These are phyloP conservation scores for Larix sibirica DNA, from an alignment of 83 land plant genomes.

Conservation along the genomic window DNA sequence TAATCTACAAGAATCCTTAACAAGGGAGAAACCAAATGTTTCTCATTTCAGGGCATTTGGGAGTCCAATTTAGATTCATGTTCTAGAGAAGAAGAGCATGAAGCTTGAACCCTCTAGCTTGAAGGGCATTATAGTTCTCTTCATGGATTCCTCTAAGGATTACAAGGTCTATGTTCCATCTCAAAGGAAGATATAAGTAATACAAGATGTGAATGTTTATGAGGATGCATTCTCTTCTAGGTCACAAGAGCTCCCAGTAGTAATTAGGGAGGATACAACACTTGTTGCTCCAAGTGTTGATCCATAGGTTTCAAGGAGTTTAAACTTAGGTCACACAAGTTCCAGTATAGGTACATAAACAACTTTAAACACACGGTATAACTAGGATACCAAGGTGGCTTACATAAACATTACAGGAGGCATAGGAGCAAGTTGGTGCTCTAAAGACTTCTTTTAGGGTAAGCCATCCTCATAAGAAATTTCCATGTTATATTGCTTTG, in stretches of 20 bases:
- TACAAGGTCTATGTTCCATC: not conserved
- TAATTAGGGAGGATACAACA: not conserved
- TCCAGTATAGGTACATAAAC: not conserved
- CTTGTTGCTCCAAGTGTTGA: not conserved
- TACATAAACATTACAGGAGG: not conserved
- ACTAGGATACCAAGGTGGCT: not conserved
- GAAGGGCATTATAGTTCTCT: not conserved
- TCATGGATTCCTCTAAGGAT: not conserved
- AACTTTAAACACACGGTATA: not conserved
- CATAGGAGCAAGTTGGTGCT: not conserved
- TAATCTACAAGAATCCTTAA: too few species aligned
- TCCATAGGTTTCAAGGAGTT: not conserved
- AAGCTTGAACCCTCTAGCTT: too few species aligned
- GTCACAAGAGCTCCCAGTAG: not conserved
- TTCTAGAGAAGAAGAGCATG: too few species aligned
- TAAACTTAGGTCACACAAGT: not conserved
- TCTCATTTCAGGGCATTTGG: too few species aligned
- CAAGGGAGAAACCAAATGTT: too few species aligned
- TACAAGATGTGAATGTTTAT: not conserved
- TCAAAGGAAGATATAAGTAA: not conserved
- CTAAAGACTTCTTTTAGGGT: not conserved
- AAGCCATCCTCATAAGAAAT: not conserved
- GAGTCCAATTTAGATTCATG: too few species aligned
- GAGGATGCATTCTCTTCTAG: not conserved
- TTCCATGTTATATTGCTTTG: too few species aligned